Evolutionary conservation across 2,329 filamentous ascomycete species (phyloP).

Genomic region (Aurifilum marmelostoma): DNA sequence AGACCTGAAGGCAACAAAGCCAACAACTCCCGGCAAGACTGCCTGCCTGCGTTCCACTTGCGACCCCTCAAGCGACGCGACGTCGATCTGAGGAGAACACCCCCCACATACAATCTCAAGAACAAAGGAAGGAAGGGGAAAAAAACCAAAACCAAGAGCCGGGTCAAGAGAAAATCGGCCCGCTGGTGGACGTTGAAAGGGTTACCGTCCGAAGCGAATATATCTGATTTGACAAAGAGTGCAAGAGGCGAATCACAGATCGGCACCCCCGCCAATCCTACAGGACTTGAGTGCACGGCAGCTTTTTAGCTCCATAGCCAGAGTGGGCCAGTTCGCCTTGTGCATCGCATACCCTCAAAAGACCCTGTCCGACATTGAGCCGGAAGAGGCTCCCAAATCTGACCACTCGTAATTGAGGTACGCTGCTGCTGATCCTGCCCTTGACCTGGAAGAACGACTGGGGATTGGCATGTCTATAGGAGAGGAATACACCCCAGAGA

Average conservation of each 20-base stretch:
- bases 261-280: constrained; percentile 14
- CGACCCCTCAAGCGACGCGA: neutral
- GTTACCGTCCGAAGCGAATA: constrained; percentile 2
- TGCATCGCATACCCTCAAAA: constrained; percentile 11
- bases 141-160: neutral
- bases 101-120: neutral
- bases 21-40: neutral
- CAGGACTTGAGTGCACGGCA: neutral
- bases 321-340: constrained; percentile 7
- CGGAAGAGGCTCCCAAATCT: constrained; percentile 10
- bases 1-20: neutral
- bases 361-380: constrained; percentile 21
- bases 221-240: constrained; percentile 20
- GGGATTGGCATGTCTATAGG: neutral
- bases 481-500: no score
- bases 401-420: constrained; percentile 11
- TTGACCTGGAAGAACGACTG: neutral
- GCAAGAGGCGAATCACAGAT: constrained; percentile 20
- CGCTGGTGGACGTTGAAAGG: constrained; percentile 8
- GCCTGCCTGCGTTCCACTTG: neutral
- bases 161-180: constrained; percentile 15
- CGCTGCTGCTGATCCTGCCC: constrained; percentile 1
- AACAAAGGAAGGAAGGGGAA: neutral
- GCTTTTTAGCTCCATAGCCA: constrained; percentile 6
- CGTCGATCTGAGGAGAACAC: neutral